phyloP scores from a whole-genome alignment of 2,329 filamentous ascomycete genomes.

The Cryoendolithus antarcticus region DNA sequence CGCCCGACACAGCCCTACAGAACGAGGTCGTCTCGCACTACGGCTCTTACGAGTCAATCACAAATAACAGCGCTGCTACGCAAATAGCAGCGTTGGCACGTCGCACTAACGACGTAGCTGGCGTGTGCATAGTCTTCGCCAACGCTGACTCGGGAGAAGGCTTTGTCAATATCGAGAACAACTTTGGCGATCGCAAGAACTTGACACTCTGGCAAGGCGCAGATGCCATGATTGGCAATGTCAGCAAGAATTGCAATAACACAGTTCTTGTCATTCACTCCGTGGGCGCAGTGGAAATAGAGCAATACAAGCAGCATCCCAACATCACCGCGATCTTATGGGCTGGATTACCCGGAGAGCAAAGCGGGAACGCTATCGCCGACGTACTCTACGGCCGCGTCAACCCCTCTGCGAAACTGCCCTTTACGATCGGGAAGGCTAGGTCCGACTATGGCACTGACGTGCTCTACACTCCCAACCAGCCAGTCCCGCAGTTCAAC shows the following conservation, averaged over 20 bases:
- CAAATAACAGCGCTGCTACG: constrained; percentile 16
- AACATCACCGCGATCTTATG: constrained; percentile 73
- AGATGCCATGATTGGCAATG: constrained; percentile 54
- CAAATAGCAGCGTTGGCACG: constrained; percentile 18
- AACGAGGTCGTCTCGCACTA: constrained; percentile 14
- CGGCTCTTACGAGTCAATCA: constrained; percentile 14
- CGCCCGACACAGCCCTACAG: constrained; percentile 19
- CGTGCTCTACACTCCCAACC: constrained; percentile 52
- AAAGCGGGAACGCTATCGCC: constrained; percentile 62
- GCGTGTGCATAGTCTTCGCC: constrained; percentile 4
- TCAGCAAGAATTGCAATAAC: constrained; percentile 64
- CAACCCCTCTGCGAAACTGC: constrained; percentile 61
- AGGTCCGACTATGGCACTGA: constrained; percentile 54
- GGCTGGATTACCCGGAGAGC: constrained; percentile 67
- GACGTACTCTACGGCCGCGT: constrained; percentile 70
- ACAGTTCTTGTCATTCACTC: constrained; percentile 83
- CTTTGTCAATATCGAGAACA: constrained; percentile 32
- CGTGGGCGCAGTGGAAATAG: constrained; percentile 61
- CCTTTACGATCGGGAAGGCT: constrained; percentile 63
- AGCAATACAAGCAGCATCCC: constrained; percentile 56
- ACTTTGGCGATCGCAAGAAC: constrained; percentile 36
- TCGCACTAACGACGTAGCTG: constrained; percentile 30
- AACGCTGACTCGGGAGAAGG: constrained; percentile 34
- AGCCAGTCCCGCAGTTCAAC: constrained; percentile 55
- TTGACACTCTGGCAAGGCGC: constrained; percentile 31